A percentile compares a stretch with the other conserved stretches of the same genome.
phyloP scores from a whole-genome alignment of 208 protist genomes.

The Lotmaria passim region DNA sequence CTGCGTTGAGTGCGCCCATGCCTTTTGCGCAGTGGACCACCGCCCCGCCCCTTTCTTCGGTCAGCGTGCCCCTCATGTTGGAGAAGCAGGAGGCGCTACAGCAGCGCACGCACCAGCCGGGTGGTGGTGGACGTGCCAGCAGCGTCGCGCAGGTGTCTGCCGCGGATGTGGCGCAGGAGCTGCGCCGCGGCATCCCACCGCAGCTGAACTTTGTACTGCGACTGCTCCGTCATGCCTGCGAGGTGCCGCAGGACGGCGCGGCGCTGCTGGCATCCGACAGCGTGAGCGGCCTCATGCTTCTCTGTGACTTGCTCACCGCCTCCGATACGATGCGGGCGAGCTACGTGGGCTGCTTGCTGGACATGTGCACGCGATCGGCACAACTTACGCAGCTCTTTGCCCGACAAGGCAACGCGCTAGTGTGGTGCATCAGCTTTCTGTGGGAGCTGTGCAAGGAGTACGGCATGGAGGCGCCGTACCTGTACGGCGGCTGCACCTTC shows the following conservation, averaged over 20 bases:
- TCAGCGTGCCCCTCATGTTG: conserved; percentile 84
- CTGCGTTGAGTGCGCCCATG: conserved; percentile 54
- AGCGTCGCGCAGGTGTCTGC: conserved; percentile 52
- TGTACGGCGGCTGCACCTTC: conserved; percentile 70
- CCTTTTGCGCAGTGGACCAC: conserved; percentile 68
- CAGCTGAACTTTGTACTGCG: conserved; percentile 74
- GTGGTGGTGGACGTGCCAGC: not conserved
- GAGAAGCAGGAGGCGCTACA: conserved; percentile 63
- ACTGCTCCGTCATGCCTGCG: conserved; percentile 61
- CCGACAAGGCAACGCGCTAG: conserved; percentile 52
- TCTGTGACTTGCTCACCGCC: conserved; percentile 66
- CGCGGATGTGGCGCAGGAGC: conserved; percentile 48
- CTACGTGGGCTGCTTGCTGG: conserved; percentile 46
- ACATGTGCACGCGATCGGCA: conserved; percentile 57
- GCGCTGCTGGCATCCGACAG: conserved; percentile 65
- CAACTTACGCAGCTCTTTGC: conserved; percentile 55
- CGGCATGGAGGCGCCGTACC: conserved; percentile 36
- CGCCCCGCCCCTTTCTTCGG: conserved; percentile 63
- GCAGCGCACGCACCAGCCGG: conserved; percentile 29
- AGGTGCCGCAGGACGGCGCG: conserved; percentile 70
- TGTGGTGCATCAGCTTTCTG: conserved; percentile 69
- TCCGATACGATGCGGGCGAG: conserved; percentile 54
- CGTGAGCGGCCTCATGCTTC: conserved; percentile 61
- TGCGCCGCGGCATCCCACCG: conserved; percentile 54
- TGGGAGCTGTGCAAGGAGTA: conserved; percentile 72